Base-by-base conservation (phyloP, 345 rosid genomes). In the Aquilaria malaccensis region DNA sequence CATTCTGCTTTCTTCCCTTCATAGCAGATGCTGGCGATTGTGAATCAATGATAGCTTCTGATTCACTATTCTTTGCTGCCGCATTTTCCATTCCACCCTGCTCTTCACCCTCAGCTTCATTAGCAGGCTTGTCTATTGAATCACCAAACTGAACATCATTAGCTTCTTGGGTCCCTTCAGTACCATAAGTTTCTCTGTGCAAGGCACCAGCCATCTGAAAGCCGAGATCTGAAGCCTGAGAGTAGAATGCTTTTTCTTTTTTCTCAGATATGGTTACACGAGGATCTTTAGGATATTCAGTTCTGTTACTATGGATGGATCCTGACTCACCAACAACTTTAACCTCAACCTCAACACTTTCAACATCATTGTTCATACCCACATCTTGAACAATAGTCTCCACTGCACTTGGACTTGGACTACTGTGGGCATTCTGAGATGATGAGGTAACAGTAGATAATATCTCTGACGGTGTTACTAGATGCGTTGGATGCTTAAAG, bases 401-500 rank as follows among this genome's bases (percentile, higher is more conserved):
- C 14, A 62, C 80, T 52, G 56, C 65, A 56, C 62, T 75, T 69
- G 66, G 68, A 46, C 70, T 77, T 55, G 71, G 73, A 73, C 60
- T 64, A 68, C 72, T 67, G 51, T 73, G 85, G 62, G 73, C n/a
- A 74, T 45, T 77, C 32, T 80, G 84, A 37, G 86, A 68, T 2
- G 84, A 77, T 11, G 83, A 66, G 41, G 76, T 66, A 58, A 74
- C 77, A 15, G 69, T 79, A 30, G 82, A 76, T 51, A 86, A 70
- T 69, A 86, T 86, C 67, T 86, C 92, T 14, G 88, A 79, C 13
- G 92, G 92, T 29, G 86, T 85, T 68, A 83, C 77, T 33, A 85
- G 72, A 78, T 83, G 92, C 13, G 93, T 81, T 53, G 89, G 88
- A 61, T 77, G 87, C 70, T 80, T 83, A 70, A 78, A 83, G 37